Conservation (phyloP, 768 basidiomycete species). For the Mycena maculata region DNA sequence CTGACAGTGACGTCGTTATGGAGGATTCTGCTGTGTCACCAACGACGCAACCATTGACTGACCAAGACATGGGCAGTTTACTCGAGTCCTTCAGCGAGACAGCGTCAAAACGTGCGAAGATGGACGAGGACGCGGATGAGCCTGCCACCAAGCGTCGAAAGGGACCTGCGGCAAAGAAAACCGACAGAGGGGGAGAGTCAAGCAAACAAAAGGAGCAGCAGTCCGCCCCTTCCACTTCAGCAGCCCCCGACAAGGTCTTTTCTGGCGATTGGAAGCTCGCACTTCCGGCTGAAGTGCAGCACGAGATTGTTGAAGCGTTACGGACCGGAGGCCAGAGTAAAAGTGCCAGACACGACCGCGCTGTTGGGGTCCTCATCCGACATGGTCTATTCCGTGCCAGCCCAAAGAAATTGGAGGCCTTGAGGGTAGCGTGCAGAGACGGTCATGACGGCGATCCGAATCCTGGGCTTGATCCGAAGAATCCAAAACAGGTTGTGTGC, state of each 20-base stretch:
- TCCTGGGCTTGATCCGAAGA: constrained; percentile 2
- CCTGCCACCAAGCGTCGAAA: background rate
- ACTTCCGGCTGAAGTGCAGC: background rate
- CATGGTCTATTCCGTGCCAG: background rate
- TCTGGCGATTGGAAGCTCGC: background rate
- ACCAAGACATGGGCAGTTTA: background rate
- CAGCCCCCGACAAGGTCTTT: background rate
- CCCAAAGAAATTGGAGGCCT: background rate
- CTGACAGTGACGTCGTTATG: background rate
- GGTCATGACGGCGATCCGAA: constrained; percentile 2
- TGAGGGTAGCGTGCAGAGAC: background rate
- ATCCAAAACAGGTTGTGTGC: constrained; percentile 12
- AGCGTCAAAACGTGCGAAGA: background rate
- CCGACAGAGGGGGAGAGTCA: too few relatives aligned
- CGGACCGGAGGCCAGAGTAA: background rate
- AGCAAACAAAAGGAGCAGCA: background rate
- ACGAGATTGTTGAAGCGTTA: background rate
- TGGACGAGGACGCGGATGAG: background rate
- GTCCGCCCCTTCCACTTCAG: background rate
- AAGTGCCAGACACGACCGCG: background rate
- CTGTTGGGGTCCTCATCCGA: background rate
- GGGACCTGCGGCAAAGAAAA: too few relatives aligned
- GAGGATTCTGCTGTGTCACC: background rate
- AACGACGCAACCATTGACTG: background rate
- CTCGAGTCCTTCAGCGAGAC: background rate